Evolutionary conservation across 202 grass and related monocot species (phyloP).

Genomic region (Elaeis oleifera): DNA sequence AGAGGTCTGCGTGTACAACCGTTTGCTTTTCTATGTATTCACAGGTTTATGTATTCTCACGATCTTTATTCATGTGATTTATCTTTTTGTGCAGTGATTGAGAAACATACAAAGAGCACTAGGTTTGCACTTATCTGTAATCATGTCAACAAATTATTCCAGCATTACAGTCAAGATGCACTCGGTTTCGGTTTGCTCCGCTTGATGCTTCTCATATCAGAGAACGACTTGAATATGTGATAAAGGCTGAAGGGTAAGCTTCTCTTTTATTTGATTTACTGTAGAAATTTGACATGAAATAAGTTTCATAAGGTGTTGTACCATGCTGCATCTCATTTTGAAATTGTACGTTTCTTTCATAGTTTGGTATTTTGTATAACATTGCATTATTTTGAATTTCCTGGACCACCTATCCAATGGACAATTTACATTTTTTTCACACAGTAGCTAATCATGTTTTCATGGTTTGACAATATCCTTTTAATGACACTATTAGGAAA

Average conservation of each 20-base stretch:
- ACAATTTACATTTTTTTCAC: too few relatives aligned
- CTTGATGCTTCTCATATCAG: slow-evolving; percentile 73
- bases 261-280: slow-evolving; percentile 11
- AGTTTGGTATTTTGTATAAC: too few relatives aligned
- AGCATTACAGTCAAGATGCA: slow-evolving; percentile 93
- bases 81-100: slow-evolving; percentile 66
- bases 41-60: background rate
- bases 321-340: background rate
- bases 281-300: background rate
- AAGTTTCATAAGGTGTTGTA: background rate
- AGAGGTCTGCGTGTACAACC: slow-evolving; percentile 42
- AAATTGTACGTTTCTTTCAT: background rate
- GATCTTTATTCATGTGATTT: slow-evolving; percentile 6
- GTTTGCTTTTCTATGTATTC: background rate
- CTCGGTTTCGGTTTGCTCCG: slow-evolving; percentile 92
- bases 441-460: too few relatives aligned
- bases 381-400: too few relatives aligned
- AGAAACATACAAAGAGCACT: slow-evolving; percentile 96
- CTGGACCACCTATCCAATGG: slow-evolving; percentile 1
- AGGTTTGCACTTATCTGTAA: slow-evolving; percentile 99
- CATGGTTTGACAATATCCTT: background rate
- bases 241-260: slow-evolving; percentile 75
- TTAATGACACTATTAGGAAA: too few relatives aligned
- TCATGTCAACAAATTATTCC: slow-evolving; percentile 98
- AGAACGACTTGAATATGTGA: slow-evolving; percentile 78